These are phyloP conservation scores for Neurospora pannonica DNA, from an alignment of 495 filamentous ascomycete genomes.

Conservation along the genomic window DNA sequence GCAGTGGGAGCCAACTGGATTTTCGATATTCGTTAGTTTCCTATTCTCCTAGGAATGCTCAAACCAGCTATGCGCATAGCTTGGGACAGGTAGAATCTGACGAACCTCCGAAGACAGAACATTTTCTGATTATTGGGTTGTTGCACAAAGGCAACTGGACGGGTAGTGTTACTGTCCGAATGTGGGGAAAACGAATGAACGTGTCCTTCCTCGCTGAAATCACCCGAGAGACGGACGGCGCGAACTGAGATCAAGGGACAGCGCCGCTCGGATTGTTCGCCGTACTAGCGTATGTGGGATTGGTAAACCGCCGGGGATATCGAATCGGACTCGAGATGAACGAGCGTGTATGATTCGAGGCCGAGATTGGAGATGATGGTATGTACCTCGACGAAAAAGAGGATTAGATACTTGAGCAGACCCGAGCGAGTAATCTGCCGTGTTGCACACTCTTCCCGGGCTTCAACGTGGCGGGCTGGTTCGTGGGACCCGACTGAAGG, in stretches of 20 bases:
- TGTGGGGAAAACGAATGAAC: not conserved
- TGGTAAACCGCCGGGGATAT: not conserved
- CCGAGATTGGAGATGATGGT: not conserved
- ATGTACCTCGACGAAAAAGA: not conserved
- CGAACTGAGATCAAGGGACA: not conserved
- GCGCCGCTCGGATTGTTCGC: not conserved
- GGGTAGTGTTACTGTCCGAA: not conserved
- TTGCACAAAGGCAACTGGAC: not conserved
- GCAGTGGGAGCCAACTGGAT: slow-evolving; percentile 59
- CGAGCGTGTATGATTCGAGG: not conserved
- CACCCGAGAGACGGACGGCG: not conserved
- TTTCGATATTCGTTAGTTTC: not conserved
- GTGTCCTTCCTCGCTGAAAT: not conserved
- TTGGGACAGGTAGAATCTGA: not conserved
- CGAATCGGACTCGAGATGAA: not conserved
- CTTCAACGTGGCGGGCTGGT: not conserved
- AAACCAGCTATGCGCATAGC: not conserved
- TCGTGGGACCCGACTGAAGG: not conserved
- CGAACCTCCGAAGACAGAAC: slow-evolving; percentile 79
- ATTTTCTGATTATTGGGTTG: slow-evolving; percentile 29
- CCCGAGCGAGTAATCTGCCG: not conserved
- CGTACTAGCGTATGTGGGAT: not conserved
- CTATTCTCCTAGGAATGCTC: not conserved
- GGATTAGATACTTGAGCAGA: not conserved
- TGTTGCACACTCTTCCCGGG: not conserved